Evolutionary conservation across 768 basidiomycete species (phyloP), one percentile per base, ranked within the genome.

Genomic region (Amanita phalloides): DNA sequence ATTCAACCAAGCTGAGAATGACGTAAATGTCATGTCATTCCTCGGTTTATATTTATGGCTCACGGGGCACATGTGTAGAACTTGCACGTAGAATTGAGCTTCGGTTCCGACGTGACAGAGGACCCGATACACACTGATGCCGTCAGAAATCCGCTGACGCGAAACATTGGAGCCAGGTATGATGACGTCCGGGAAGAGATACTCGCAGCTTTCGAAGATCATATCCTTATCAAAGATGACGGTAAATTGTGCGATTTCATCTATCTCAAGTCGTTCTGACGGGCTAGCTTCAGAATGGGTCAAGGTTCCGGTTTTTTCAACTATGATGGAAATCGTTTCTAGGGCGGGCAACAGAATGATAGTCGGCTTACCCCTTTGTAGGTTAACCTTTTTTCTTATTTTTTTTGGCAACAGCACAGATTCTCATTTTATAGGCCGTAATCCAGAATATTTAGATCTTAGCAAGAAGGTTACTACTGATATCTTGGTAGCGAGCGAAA

Each of bases 1-100:
- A 26, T 66, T 71, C 46, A 53, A 57, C 52, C 66, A 69, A 17
- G 69, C 69, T 4, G 64, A 68, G 37, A 56, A 60, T 46, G 71
- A 46, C 17, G 45, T 17, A 17, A 17, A 17, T 17, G n/a, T n/a
- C n/a, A n/a, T n/a, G n/a, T n/a, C n/a, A n/a, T 17, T 17, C 17
- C 17, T 17, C 17, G 17, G 17, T 17, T 17, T 1, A 17, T 17
- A 17, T 17, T 17, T 1, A 17, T 17, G 17, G 0, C 17, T 17
- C n/a, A n/a, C n/a, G n/a, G n/a, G 17, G 17, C 17, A 17, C 1
- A 17, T 17, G 1, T 17, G 17, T 17, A 17, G 17, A 1, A 17
- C 17, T 1, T 17, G 17, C 17, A 17, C 17, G 1, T 17, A 0
- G 17, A 17, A 0, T 0, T 17, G 17, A 17, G 17, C 17, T 17